Base-by-base conservation (phyloP, 805 yeast genomes). In the Saccharomyces jurei region DNA sequence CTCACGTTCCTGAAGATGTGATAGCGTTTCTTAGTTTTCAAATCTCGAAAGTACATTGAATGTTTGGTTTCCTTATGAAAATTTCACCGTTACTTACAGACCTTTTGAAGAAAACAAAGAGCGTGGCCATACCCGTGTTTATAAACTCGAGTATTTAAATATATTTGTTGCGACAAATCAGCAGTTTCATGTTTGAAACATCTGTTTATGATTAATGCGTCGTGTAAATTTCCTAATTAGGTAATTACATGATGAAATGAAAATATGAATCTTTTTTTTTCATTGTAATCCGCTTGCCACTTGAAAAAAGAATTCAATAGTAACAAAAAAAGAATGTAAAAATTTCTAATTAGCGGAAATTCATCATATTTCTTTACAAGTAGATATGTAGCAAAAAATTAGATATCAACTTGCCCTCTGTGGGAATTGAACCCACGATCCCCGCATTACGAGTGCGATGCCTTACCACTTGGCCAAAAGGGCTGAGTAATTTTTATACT, bases 381-480 rank as follows among this genome's bases (percentile, higher is more conserved):
- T n/a, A n/a, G 26, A 25, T 2, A 25, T 2, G 26, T 25, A 25
- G 26, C 26, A 25, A 28, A 28, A 28, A 28, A 28, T 28, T 10
- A 30, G 9, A 30, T 30, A 49, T n/a, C 4, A 6, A 41, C 26
- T 29, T 76, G 80, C 79, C 79, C 70, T 73, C 78, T 76, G 75
- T 72, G 79, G 79, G 80, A 75, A 71, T 76, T 75, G 79, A 76
- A 76, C 79, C 78, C 78, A 71, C 74, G 80, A 71, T 76, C 80
- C 77, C 79, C 79, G 79, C 79, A 75, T 74, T 76, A 76, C 79
- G 79, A 76, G 79, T 76, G 79, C 79, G 79, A 74, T 74, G 79
- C 78, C 78, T 75, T 75, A 75, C 79, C 79, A 74, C 80, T 76
- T 76, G 79, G 80, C 79, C 79, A 76, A 75, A 74, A 72, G 69